Conservation (phyloP, 2,329 filamentous ascomycete genomes). For the Fusarium albosuccineum region DNA sequence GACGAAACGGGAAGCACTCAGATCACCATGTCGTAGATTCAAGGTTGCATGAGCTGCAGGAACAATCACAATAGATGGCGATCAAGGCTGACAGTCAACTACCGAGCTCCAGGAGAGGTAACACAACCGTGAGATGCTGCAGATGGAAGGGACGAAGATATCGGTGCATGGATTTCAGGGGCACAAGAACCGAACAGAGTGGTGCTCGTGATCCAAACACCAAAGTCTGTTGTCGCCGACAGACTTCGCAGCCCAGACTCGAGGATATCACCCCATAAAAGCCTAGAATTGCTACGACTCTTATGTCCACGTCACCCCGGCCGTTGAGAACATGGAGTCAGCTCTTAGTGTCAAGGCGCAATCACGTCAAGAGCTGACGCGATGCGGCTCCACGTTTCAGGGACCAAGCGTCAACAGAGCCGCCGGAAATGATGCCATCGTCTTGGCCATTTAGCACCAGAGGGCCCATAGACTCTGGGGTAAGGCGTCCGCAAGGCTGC, state of each 20-base stretch:
- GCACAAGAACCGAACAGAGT: too few relatives aligned
- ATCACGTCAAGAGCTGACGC: slow-evolving; percentile 20
- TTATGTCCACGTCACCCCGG: background rate
- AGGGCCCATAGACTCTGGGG: slow-evolving; percentile 9
- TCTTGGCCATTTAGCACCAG: background rate
- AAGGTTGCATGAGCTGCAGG: slow-evolving; percentile 11
- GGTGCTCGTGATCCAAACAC: too few relatives aligned
- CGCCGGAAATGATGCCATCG: slow-evolving; percentile 37
- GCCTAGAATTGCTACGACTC: slow-evolving; percentile 8
- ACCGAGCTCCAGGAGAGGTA: background rate
- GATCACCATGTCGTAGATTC: too few relatives aligned
- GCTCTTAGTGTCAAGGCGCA: slow-evolving; percentile 15
- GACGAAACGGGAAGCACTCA: too few relatives aligned
- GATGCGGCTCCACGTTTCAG: slow-evolving; percentile 12
- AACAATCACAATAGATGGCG: background rate
- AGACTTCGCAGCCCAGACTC: background rate
- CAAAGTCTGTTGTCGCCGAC: too few relatives aligned
- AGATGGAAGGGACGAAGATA: background rate
- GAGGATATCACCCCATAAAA: slow-evolving; percentile 2
- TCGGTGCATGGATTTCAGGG: too few relatives aligned
- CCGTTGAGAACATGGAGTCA: background rate
- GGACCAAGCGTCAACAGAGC: slow-evolving; percentile 27
- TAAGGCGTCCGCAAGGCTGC: slow-evolving; percentile 19
- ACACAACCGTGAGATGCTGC: background rate
- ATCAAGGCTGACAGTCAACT: background rate